Base-by-base conservation (phyloP, 495 filamentous ascomycete genomes). In the Aspergillus indologenus region DNA sequence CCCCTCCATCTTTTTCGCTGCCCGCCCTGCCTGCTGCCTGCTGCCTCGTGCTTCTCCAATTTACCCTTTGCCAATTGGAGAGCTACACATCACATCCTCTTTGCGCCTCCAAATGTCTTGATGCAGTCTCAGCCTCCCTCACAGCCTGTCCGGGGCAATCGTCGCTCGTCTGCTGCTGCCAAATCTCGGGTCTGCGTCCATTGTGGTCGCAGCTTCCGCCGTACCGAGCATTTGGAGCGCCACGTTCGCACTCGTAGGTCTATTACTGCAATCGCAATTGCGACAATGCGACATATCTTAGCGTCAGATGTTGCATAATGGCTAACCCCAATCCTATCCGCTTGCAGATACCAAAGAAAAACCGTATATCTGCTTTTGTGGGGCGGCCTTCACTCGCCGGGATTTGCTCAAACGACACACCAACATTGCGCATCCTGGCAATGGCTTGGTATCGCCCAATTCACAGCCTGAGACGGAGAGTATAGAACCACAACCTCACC, bases 381-480 rank as follows among this genome's bases (percentile, higher is more conserved):
- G 79, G 67, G 75, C 79, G 45, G 76, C 77, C 0, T 82, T 81
- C 62, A 80, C 79, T 53, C 74, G 79, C 49, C 74, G 79, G 47
- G 80, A 83, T 72, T 74, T 83, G 20, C 63, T 83, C 59, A 81
- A 80, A 60, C 75, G 80, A 53, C 80, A 83, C 58, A 77, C 75
- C 45, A 75, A 76, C 56, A 80, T 76, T 40, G 66, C 74, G 4
- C 72, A 75, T 53, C 70, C 74, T 44, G 68, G 73, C 51, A 61
- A 61, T 66, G 65, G 60, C 1, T 44, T 72, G 22, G 61, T 58
- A 9, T 75, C 74, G 12, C 72, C 74, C 17, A 69, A 63, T 50
- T 70, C 71, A 2, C 71, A 72, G 51, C 52, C 72, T 18, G 65
- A 63, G 31, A 61, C 15, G 14, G 61, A 65, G 21, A 34, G 46